Percentiles rank a stretch among this genome's conserved stretches.
Conservation (phyloP, 78 protist species). For the Guillardia theta region DNA sequence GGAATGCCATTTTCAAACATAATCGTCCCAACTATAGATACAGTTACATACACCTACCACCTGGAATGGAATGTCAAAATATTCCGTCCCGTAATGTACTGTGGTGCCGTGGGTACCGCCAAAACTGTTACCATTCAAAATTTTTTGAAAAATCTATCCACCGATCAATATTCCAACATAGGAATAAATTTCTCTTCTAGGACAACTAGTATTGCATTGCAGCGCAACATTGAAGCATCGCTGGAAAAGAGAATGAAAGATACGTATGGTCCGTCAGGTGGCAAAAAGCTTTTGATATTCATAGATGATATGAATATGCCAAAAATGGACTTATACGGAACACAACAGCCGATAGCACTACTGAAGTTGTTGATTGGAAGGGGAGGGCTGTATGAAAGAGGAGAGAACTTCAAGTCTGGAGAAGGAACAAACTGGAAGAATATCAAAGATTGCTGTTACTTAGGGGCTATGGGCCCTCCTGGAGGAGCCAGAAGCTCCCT, state of each 20-base stretch:
- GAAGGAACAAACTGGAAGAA: slow-evolving; percentile 33
- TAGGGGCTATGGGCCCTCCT: slow-evolving; percentile 87
- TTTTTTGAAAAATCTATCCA: slow-evolving; percentile 59
- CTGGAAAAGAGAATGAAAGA: slow-evolving; percentile 65
- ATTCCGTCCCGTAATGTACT: background rate
- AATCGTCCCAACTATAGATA: slow-evolving; percentile 74
- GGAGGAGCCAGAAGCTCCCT: slow-evolving; percentile 83
- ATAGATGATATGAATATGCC: slow-evolving; percentile 91
- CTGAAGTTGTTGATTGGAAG: slow-evolving; percentile 76
- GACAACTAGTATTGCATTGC: slow-evolving; percentile 61
- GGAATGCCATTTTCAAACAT: slow-evolving; percentile 54
- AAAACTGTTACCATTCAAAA: slow-evolving; percentile 70
- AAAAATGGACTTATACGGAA: slow-evolving; percentile 64
- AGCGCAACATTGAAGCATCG: slow-evolving; percentile 67
- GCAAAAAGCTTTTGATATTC: slow-evolving; percentile 61
- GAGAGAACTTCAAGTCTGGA: slow-evolving; percentile 36
- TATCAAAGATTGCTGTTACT: slow-evolving; percentile 54
- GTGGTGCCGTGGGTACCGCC: slow-evolving; percentile 87
- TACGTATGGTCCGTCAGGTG: slow-evolving; percentile 72
- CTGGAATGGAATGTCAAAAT: slow-evolving; percentile 1
- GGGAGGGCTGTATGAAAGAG: slow-evolving; percentile 71
- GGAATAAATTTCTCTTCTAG: slow-evolving; percentile 43
- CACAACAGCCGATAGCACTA: slow-evolving; percentile 81
- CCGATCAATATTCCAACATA: background rate
- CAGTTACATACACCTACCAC: slow-evolving; percentile 54